These are phyloP conservation scores for Chloris gayana DNA, from an alignment of 176 grass and related monocot species.

Conservation along the genomic window DNA sequence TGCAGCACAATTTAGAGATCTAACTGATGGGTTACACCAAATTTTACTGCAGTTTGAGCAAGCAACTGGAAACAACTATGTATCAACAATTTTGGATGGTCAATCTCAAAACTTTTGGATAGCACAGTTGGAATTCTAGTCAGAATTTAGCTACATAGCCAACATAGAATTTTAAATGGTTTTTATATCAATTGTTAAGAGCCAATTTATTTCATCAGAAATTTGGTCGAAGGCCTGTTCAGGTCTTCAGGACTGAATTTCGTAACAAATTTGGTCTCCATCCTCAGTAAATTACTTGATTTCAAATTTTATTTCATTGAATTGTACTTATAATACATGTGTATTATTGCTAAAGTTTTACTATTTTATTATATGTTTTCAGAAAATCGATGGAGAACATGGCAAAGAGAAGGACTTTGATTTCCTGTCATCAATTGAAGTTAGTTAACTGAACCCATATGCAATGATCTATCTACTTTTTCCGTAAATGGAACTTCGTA, in stretches of 20 bases:
- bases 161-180: neutral
- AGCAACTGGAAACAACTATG: neutral
- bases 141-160: neutral
- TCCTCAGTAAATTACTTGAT: slow-evolving; percentile 1
- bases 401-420: too few species aligned
- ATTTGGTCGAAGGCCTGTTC: too few species aligned
- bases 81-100: neutral
- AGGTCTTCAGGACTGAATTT: too few species aligned
- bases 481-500: neutral
- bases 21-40: slow-evolving; percentile 1
- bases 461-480: too few species aligned
- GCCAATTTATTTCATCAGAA: slow-evolving; percentile 1
- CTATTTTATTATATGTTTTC: too few species aligned
- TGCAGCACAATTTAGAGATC: neutral
- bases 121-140: neutral
- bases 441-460: too few species aligned
- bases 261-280: neutral
- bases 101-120: neutral
- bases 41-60: neutral
- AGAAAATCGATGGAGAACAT: too few species aligned
- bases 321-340: neutral
- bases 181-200: neutral
- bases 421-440: too few species aligned
- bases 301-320: slow-evolving; percentile 12
- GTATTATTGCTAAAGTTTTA: slow-evolving; percentile 13